These are phyloP conservation scores for Wallacemonas sp. DNA, from an alignment of 208 protist genomes.

Conservation along the genomic window DNA sequence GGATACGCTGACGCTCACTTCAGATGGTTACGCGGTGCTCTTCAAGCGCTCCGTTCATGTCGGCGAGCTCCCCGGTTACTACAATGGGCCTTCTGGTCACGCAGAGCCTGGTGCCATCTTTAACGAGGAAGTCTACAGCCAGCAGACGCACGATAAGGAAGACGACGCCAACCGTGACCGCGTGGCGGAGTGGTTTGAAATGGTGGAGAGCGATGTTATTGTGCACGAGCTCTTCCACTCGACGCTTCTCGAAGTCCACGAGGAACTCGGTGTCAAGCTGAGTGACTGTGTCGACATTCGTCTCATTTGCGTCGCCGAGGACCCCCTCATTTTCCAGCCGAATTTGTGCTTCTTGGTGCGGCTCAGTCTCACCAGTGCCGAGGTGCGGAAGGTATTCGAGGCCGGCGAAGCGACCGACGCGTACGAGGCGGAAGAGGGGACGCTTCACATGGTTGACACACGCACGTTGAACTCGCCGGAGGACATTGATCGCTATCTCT, in stretches of 20 bases:
- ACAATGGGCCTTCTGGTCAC: slow-evolving; percentile 46
- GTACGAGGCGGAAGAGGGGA: slow-evolving; percentile 40
- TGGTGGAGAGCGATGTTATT: slow-evolving; percentile 13
- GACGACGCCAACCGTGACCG: slow-evolving; percentile 7
- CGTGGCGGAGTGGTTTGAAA: slow-evolving; percentile 22
- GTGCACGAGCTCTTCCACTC: slow-evolving; percentile 32
- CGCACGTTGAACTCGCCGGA: slow-evolving; percentile 2
- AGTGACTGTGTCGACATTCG: slow-evolving; percentile 23
- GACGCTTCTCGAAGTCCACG: slow-evolving; percentile 33
- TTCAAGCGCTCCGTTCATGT: slow-evolving; percentile 37
- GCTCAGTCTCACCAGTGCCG: slow-evolving; percentile 5
- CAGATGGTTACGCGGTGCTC: slow-evolving; percentile 31
- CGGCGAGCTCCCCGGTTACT: slow-evolving; percentile 39
- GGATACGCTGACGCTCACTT: slow-evolving; percentile 35
- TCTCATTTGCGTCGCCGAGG: slow-evolving; percentile 31
- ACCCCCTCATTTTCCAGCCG: slow-evolving; percentile 28
- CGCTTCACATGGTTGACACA: slow-evolving; percentile 31
- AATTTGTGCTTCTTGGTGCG: slow-evolving; percentile 42
- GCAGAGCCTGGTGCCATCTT: slow-evolving; percentile 37
- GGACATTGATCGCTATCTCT: slow-evolving; percentile 20
- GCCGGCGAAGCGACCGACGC: slow-evolving; percentile 25
- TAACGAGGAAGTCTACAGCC: slow-evolving; percentile 4
- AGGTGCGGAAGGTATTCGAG: slow-evolving; percentile 33
- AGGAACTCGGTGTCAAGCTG: slow-evolving; percentile 34
- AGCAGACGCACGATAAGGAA: not conserved